Conservation (phyloP, 495 filamentous ascomycete species). For the Aspergillus cavernicola region DNA sequence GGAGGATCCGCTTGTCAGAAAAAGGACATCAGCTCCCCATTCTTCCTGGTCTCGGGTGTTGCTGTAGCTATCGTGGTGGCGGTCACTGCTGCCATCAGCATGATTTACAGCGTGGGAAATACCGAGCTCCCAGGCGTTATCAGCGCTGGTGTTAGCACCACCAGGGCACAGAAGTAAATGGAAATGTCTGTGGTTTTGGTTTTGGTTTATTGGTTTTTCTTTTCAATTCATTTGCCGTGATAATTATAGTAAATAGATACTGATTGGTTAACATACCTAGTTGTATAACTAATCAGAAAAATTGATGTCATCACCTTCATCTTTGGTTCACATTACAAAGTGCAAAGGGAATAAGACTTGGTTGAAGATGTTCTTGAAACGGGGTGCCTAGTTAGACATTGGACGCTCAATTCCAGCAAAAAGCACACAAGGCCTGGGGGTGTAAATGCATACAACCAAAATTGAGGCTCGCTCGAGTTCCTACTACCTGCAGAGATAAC, state of each 20-base stretch:
- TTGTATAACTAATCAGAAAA: too few species aligned
- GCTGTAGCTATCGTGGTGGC: conserved; percentile 59
- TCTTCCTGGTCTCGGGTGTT: conserved; percentile 77
- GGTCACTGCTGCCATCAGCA: conserved; percentile 61
- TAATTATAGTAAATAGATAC: too few species aligned
- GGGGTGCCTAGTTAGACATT: too few species aligned
- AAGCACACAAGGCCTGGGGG: background rate
- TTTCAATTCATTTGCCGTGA: too few species aligned
- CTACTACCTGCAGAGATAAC: background rate
- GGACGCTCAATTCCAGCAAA: too few species aligned
- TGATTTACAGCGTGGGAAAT: conserved; percentile 75
- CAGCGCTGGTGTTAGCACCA: conserved; percentile 72
- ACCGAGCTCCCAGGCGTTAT: conserved; percentile 81
- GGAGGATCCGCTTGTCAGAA: conserved; percentile 88
- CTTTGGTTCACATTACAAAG: too few species aligned
- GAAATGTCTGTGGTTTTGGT: too few species aligned
- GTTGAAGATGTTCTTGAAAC: too few species aligned
- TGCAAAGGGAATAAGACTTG: too few species aligned
- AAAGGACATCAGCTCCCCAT: conserved; percentile 79
- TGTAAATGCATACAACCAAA: background rate
- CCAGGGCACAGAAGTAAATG: conserved; percentile 39
- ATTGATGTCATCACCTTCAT: too few species aligned
- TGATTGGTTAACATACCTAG: too few species aligned
- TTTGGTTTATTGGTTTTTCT: too few species aligned
- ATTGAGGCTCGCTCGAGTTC: background rate